phyloP scores from a whole-genome alignment of 2,329 filamentous ascomycete species.

The Sclerotinia sclerotiorum region DNA sequence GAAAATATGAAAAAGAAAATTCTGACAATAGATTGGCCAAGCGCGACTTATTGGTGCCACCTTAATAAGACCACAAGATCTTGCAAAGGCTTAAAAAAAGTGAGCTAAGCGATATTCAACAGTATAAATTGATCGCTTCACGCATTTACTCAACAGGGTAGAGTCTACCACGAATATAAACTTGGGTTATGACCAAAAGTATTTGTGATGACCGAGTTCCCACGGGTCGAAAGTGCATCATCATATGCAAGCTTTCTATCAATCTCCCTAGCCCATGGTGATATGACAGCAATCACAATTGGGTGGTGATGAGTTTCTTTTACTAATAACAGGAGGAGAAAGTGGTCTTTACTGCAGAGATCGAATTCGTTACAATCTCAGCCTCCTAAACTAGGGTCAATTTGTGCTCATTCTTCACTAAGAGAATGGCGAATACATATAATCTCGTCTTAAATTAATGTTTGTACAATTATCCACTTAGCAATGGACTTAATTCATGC shows the following conservation, averaged over 20 bases:
- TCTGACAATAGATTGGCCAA: background rate
- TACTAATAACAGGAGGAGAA: no score
- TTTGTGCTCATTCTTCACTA: background rate
- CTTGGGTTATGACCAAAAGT: background rate
- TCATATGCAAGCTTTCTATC: background rate
- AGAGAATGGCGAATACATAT: constrained; percentile 1
- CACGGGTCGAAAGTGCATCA: background rate
- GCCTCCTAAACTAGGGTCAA: background rate
- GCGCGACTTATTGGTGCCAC: background rate
- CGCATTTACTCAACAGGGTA: background rate
- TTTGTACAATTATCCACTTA: constrained; percentile 30
- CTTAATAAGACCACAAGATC: background rate
- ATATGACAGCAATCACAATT: background rate
- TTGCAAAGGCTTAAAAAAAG: background rate
- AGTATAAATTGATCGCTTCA: background rate
- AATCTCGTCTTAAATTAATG: constrained; percentile 9
- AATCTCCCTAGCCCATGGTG: background rate
- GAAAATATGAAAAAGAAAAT: background rate
- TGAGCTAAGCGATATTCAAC: background rate
- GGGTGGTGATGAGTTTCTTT: background rate
- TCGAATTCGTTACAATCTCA: background rate
- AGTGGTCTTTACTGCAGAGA: background rate
- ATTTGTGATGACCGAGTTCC: background rate
- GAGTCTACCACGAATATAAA: background rate
- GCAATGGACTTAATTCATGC: constrained; percentile 46